Evolutionary conservation across 129 eudicot genomes (phyloP).

Genomic region (Flaveria brownii): DNA sequence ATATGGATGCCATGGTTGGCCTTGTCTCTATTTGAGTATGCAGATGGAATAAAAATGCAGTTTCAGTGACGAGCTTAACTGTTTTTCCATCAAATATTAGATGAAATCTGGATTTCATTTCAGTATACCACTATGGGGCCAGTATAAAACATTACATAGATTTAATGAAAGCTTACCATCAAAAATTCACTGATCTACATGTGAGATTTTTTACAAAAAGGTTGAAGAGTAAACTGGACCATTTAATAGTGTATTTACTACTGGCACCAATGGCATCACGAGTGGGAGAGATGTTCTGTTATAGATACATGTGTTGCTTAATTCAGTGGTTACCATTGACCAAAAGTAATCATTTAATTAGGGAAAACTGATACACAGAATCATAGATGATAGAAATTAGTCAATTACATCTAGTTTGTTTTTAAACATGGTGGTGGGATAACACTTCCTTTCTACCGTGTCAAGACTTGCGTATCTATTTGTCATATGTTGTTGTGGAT

Average conservation of each 20-base stretch:
- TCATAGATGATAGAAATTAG: background rate
- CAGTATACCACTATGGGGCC: background rate
- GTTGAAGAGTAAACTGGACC: background rate
- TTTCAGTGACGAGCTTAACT: background rate
- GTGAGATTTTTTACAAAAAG: background rate
- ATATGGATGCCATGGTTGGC: background rate
- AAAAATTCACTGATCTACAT: background rate
- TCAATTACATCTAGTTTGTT: background rate
- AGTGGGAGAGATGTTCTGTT: background rate
- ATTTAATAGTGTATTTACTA: background rate
- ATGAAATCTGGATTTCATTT: background rate
- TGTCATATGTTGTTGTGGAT: background rate
- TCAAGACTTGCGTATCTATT: background rate
- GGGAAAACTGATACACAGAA: slow-evolving; percentile 1
- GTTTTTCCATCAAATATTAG: background rate
- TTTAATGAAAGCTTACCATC: slow-evolving; percentile 6
- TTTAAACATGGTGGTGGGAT: background rate
- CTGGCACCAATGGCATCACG: background rate
- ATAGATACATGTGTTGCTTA: background rate
- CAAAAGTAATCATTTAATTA: background rate
- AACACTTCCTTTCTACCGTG: background rate
- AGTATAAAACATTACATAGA: background rate
- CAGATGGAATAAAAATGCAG: background rate
- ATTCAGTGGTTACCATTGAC: slow-evolving; percentile 14
- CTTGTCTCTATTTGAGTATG: slow-evolving; percentile 1